A percentile compares a stretch with the other conserved stretches of the same genome.
phyloP scores from a whole-genome alignment of 768 basidiomycete species.

The Lactifluus rugatus region DNA sequence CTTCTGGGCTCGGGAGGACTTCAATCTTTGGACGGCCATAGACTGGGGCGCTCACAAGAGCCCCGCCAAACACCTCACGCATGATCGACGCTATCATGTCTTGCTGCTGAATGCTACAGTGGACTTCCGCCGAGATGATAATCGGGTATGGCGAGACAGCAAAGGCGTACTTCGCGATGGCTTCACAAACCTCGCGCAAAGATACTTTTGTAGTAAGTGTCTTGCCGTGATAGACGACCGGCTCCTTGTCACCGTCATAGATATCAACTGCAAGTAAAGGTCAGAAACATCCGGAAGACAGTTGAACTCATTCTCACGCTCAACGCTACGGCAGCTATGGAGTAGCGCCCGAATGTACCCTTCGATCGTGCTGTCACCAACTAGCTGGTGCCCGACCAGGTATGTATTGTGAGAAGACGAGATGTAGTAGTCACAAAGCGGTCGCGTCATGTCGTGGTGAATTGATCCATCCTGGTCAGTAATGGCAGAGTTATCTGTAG shows the following conservation, averaged over 20 bases:
- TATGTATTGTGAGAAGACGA: slow-evolving; percentile 92
- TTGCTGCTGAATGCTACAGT: slow-evolving; percentile 73
- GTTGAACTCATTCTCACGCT: slow-evolving; percentile 44
- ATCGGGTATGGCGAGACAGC: slow-evolving; percentile 85
- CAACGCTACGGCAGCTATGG: slow-evolving; percentile 87
- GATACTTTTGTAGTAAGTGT: slow-evolving; percentile 81
- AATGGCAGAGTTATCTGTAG: slow-evolving; percentile 61
- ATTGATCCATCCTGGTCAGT: slow-evolving; percentile 42
- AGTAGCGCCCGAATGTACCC: slow-evolving; percentile 88
- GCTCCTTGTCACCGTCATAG: slow-evolving; percentile 79
- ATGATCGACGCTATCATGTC: slow-evolving; percentile 70
- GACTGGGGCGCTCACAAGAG: slow-evolving; percentile 39
- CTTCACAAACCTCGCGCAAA: slow-evolving; percentile 69
- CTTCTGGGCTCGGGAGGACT: slow-evolving; percentile 73
- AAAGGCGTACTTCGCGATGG: slow-evolving; percentile 85
- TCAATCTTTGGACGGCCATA: slow-evolving; percentile 41
- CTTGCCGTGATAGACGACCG: slow-evolving; percentile 81
- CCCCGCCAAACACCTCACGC: slow-evolving; percentile 47
- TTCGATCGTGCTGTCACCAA: slow-evolving; percentile 85
- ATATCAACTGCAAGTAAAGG: slow-evolving; percentile 63
- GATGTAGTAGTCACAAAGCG: slow-evolving; percentile 80
- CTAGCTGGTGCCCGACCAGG: slow-evolving; percentile 74
- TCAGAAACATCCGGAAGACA: not conserved
- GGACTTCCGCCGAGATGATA: slow-evolving; percentile 88
- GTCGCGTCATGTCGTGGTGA: slow-evolving; percentile 81